Conservation (phyloP, 129 eudicot species). For the Silybum marianum region DNA sequence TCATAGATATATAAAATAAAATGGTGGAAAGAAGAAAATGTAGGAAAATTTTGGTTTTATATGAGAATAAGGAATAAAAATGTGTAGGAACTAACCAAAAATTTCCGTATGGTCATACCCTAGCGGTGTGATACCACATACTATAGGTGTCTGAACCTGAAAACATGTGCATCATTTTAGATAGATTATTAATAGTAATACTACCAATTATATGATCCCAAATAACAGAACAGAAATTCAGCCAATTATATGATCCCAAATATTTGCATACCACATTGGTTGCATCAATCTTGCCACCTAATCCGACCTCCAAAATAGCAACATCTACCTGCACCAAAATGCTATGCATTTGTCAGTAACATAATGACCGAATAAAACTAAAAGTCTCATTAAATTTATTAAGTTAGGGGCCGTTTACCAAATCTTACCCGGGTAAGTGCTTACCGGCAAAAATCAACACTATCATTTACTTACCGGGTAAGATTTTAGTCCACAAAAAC, state of each 20-base stretch:
- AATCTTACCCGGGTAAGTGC: too few relatives aligned
- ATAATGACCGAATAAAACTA: too few relatives aligned
- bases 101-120: constrained; percentile 99
- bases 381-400: too few relatives aligned
- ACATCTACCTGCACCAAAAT: constrained; percentile 79
- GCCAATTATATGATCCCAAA: constrained; percentile 5
- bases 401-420: too few relatives aligned
- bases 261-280: constrained; percentile 86
- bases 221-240: neutral
- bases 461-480: too few relatives aligned
- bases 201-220: neutral
- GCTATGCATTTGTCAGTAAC: neutral
- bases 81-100: constrained; percentile 70
- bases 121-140: constrained; percentile 90
- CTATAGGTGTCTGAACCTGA: constrained; percentile 90
- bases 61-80: constrained; percentile 1
- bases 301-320: constrained; percentile 95
- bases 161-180: constrained; percentile 17
- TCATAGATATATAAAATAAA: neutral
- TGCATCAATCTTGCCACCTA: constrained; percentile 95
- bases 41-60: neutral
- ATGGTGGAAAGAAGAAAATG: neutral
- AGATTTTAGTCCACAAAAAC: too few relatives aligned
- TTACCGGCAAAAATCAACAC: too few relatives aligned
- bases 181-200: neutral